Conservation (phyloP, 805 yeast genomes). For the Metschnikowia picachoensis region DNA sequence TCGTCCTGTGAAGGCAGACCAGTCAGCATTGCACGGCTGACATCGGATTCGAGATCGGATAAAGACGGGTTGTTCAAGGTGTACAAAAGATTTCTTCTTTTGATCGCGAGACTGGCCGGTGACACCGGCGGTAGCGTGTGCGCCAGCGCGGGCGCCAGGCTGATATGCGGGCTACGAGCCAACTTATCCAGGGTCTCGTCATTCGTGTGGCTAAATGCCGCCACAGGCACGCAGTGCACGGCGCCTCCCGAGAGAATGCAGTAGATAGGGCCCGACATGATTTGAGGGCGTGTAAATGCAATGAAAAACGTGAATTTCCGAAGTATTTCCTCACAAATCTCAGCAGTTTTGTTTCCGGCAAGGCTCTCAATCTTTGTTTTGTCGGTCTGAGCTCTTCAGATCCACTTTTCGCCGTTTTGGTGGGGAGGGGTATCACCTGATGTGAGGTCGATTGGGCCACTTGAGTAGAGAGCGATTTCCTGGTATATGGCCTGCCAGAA, state of each 20-base stretch:
- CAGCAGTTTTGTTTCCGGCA: no score
- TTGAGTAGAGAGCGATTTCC: no score
- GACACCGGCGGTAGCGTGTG: constrained; percentile 4
- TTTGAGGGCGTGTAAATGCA: background rate
- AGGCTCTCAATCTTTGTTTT: no score
- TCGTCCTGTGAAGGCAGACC: constrained; percentile 13
- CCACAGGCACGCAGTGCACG: constrained; percentile 26
- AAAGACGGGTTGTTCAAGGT: constrained; percentile 35
- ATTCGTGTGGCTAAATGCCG: constrained; percentile 14
- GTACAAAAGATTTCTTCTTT: constrained; percentile 30
- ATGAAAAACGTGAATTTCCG: no score
- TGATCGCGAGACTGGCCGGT: constrained; percentile 8
- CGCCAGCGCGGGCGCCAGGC: constrained; percentile 3
- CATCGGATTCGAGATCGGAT: constrained; percentile 31
- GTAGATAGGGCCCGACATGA: constrained; percentile 21
- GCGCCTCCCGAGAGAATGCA: constrained; percentile 24
- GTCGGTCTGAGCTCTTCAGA: no score
- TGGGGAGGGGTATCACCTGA: no score
- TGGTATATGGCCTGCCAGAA: no score
- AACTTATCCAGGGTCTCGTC: constrained; percentile 11
- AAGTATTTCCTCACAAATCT: no score
- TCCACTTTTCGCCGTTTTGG: no score
- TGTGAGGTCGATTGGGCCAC: no score
- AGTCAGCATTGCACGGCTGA: constrained; percentile 9
- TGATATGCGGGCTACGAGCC: constrained; percentile 10